Conservation (phyloP, 139 green algal species). For the Tetraselmis striata region DNA sequence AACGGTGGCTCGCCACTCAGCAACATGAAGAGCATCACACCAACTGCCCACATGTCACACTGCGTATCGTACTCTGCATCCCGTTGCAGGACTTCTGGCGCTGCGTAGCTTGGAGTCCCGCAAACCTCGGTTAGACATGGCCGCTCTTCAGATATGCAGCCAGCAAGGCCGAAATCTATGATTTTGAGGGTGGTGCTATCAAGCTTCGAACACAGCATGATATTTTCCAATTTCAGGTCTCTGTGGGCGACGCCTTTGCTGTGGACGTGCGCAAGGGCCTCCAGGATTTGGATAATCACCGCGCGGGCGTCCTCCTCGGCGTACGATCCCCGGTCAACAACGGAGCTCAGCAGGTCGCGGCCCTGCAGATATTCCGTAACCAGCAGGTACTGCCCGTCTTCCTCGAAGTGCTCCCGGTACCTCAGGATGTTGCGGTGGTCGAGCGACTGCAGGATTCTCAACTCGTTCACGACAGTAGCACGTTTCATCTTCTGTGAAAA, state of each 20-base stretch:
- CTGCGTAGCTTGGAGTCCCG: neutral
- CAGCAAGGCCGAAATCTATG: neutral
- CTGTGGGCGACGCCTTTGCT: constrained; percentile 1
- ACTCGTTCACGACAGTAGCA: neutral
- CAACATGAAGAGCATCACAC: neutral
- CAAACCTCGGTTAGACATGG: neutral
- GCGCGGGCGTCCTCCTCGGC: neutral
- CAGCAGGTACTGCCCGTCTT: neutral
- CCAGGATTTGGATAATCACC: neutral
- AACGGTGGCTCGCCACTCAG: neutral
- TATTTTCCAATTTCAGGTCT: constrained; percentile 20
- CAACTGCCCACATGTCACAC: neutral
- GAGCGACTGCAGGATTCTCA: neutral
- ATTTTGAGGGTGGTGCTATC: neutral
- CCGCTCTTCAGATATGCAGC: neutral
- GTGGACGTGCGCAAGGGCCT: neutral
- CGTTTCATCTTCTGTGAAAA: neutral
- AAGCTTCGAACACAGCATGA: neutral
- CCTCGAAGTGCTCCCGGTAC: neutral
- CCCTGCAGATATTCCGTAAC: neutral
- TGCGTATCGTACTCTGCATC: neutral
- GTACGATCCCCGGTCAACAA: neutral
- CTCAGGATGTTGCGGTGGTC: neutral
- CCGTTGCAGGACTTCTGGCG: neutral
- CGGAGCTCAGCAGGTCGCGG: neutral